Evolutionary conservation across 306 rosid species (phyloP), one percentile per base, ranked within the genome.

Genomic region (Malus sieversii): DNA sequence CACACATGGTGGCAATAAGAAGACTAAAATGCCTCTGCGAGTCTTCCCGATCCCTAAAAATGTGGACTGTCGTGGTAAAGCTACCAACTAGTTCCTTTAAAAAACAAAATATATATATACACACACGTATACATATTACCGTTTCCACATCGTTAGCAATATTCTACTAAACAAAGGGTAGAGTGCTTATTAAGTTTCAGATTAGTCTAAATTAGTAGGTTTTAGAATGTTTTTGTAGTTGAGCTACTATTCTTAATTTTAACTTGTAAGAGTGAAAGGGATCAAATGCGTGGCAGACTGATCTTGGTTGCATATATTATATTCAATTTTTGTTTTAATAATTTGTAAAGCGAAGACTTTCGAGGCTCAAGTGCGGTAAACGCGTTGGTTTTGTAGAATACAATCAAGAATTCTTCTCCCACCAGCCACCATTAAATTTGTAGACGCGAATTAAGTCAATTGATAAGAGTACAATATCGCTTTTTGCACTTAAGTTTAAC

Each of bases 241-340:
- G 77, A 75, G 70, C 66, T 68, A 15, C 66, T 38, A 13, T 19
- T 45, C 4, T 66, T 10, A 22, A 13, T 57, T n/a, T 30, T 12
- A 33, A 57, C 2, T 44, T 14, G 6, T 20, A 10, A 8, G 58
- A 16, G 59, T 63, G 35, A 38, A 62, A 13, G 65, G 9, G 66
- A 69, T 23, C 69, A 48, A 75, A 52, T 29, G 77, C 75, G 55
- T 64, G 73, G 42, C 44, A 65, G 27, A 25, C 29, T 65, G 38
- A 64, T 44, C 16, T 23, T 22, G 73, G 4, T 55, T 15, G 15
- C 42, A 22, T 13, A 33, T 80, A 75, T 44, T 52, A 25, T 62
- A 38, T 2, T 23, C 18, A 29, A 1, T 45, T 46, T 46, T 53
- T 5, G 18, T 32, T 9, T 8, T 10, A 53, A 18, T 11, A 4